Base-by-base conservation (phyloP, 768 basidiomycete genomes). In the Tricholoma sp. region DNA sequence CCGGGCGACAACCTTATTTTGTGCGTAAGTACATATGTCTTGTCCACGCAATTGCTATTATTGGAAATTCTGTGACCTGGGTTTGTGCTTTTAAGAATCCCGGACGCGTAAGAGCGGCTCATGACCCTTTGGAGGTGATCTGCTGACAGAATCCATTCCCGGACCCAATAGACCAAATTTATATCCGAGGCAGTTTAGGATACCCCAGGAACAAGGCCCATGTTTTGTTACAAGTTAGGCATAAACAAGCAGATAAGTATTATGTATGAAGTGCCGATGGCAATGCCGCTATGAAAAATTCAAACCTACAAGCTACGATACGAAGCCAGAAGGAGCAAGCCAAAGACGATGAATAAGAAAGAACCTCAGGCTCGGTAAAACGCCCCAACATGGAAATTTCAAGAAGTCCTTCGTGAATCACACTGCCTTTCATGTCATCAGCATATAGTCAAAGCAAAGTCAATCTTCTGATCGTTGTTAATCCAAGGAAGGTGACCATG, bases 401-500 rank as follows among this genome's bases (percentile, higher is more conserved):
- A 37, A 3, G 14, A n/a, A 53, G 52, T 53, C 18, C 19, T 53
- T 53, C 43, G 35, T 51, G 47, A 56, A 53, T 56, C 52, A 24
- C 34, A 22, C 16, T 45, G 16, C 45, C 11, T n/a, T n/a, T 34
- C 54, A 55, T 43, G 16, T 43, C 50, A 50, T 50, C 29, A 24
- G 14, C 22, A 16, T 50, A 16, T 50, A 12, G n/a, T 29, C 37
- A 32, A 51, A 43, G 22, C 35, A 34, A 41, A n/a, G 50, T 54
- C 59, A 57, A 53, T 41, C n/a, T 54, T 27, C 34, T 41, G 49
- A 51, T 31, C 29, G 57, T 18, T 43, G 47, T 54, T 56, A 45
- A 63, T 67, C 61, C 54, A 63, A 59, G 54, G 52, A 53, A 58
- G 67, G 56, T 52, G 57, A 56, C 68, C 66, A 70, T 51, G 55